A percentile compares a stretch with the other conserved stretches of the same genome.
These are phyloP conservation scores for Dioszegia crocea DNA, from an alignment of 768 basidiomycete species.

Conservation along the genomic window DNA sequence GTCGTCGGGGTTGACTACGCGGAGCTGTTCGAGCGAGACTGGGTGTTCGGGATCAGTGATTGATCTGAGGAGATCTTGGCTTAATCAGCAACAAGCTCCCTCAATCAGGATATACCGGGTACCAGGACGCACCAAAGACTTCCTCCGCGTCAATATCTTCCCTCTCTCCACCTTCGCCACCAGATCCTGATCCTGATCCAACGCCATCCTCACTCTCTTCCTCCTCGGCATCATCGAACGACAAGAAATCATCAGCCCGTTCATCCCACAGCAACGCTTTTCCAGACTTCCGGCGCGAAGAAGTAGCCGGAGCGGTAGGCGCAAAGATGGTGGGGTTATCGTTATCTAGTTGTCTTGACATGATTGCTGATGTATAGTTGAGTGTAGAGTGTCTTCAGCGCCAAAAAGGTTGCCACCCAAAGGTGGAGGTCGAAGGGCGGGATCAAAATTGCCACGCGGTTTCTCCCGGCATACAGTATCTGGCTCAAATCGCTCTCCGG, in stretches of 20 bases:
- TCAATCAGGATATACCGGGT: not conserved
- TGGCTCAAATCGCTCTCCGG: not conserved
- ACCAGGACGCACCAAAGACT: conserved; percentile 65
- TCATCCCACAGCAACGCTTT: conserved; percentile 50
- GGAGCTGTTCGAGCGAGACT: conserved; percentile 82
- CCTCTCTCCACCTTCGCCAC: conserved; percentile 52
- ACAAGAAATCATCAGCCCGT: conserved; percentile 53
- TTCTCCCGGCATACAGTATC: not conserved
- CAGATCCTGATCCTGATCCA: not conserved
- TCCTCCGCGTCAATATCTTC: conserved; percentile 79
- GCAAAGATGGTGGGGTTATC: conserved; percentile 81
- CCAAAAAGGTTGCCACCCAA: not conserved
- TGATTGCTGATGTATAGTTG: conserved; percentile 8
- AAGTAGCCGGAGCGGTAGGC: conserved; percentile 31
- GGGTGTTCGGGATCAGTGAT: conserved; percentile 97
- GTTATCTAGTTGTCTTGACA: conserved; percentile 57
- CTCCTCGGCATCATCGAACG: conserved; percentile 22
- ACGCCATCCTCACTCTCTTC: conserved; percentile 10
- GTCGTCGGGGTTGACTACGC: conserved; percentile 88
- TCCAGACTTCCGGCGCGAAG: conserved; percentile 49
- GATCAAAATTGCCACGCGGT: not conserved
- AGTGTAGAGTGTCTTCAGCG: not conserved
- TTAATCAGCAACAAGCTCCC: not conserved
- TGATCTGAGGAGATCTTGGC: conserved; percentile 76
- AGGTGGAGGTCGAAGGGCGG: not conserved